A percentile compares a stretch with the other conserved stretches of the same genome.
Conservation (phyloP, 2,329 filamentous ascomycete genomes). For the Shiraia bambusicola region DNA sequence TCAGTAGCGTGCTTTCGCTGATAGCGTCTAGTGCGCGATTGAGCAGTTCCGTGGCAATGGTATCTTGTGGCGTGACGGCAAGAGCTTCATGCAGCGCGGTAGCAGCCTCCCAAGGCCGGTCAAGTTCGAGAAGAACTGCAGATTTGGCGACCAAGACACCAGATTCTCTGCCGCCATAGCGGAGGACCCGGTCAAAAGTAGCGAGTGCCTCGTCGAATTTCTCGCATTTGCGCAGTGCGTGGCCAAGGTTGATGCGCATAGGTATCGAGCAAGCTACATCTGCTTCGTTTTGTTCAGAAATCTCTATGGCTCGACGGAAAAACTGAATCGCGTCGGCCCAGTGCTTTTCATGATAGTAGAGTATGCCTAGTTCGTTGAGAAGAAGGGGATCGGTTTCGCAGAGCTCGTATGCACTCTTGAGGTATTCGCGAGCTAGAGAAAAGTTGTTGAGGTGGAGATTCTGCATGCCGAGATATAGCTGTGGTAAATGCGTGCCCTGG, state of each 20-base stretch:
- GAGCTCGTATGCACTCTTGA: conserved; percentile 81
- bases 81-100: conserved; percentile 82
- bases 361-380: conserved; percentile 92
- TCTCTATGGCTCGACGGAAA: conserved; percentile 74
- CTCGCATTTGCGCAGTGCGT: conserved; percentile 75
- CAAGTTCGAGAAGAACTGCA: conserved; percentile 77
- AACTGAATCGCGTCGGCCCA: conserved; percentile 73
- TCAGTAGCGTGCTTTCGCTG: conserved; percentile 23
- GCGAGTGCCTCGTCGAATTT: conserved; percentile 70
- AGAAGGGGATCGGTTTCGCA: conserved; percentile 85
- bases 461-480: conserved; percentile 97
- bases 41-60: conserved; percentile 76
- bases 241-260: conserved; percentile 84
- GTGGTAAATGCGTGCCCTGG: conserved; percentile 93
- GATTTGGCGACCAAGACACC: conserved; percentile 81
- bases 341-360: conserved; percentile 89
- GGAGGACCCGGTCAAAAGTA: conserved; percentile 84
- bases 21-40: conserved; percentile 63
- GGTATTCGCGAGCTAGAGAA: conserved; percentile 88
- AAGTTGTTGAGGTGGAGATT: conserved; percentile 96
- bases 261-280: conserved; percentile 81
- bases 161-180: conserved; percentile 77
- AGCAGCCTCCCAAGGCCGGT: conserved; percentile 73
- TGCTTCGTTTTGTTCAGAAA: conserved; percentile 78
- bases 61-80: conserved; percentile 75